These are phyloP conservation scores for Colletotrichum neosansevieriae DNA, from an alignment of 2,329 filamentous ascomycete genomes.

Conservation along the genomic window DNA sequence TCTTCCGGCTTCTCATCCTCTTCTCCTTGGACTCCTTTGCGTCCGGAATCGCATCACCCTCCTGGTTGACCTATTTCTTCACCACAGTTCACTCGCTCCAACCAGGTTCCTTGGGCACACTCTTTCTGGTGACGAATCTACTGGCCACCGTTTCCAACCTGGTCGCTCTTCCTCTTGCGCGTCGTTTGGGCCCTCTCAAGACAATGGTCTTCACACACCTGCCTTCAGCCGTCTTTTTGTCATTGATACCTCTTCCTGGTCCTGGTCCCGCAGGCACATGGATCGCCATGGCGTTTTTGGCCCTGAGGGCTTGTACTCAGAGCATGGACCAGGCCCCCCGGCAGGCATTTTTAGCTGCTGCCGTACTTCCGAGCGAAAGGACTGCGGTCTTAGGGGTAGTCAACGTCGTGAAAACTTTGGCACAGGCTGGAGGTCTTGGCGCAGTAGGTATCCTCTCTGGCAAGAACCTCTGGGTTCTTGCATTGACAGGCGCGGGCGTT, in stretches of 20 bases:
- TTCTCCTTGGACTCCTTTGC: slow-evolving; percentile 52
- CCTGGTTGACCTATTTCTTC: slow-evolving; percentile 71
- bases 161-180: slow-evolving; percentile 65
- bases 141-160: slow-evolving; percentile 65
- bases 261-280: slow-evolving; percentile 53
- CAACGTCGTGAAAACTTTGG: slow-evolving; percentile 76
- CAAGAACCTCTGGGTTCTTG: slow-evolving; percentile 68
- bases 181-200: slow-evolving; percentile 72
- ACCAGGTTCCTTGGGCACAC: slow-evolving; percentile 62
- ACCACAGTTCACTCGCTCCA: slow-evolving; percentile 60
- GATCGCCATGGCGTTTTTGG: slow-evolving; percentile 69
- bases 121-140: slow-evolving; percentile 67
- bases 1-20: slow-evolving; percentile 35
- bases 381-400: slow-evolving; percentile 79
- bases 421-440: slow-evolving; percentile 71
- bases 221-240: slow-evolving; percentile 74
- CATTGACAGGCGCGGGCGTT: slow-evolving; percentile 71
- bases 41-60: slow-evolving; percentile 74
- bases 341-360: slow-evolving; percentile 75
- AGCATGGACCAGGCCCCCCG: slow-evolving; percentile 80
- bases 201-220: slow-evolving; percentile 84
- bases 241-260: slow-evolving; percentile 69
- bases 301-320: slow-evolving; percentile 71
- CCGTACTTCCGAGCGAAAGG: slow-evolving; percentile 73
- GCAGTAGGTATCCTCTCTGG: slow-evolving; percentile 74